phyloP scores from a whole-genome alignment of 2,329 filamentous ascomycete genomes.

The Penicillium psychrosexuale region DNA sequence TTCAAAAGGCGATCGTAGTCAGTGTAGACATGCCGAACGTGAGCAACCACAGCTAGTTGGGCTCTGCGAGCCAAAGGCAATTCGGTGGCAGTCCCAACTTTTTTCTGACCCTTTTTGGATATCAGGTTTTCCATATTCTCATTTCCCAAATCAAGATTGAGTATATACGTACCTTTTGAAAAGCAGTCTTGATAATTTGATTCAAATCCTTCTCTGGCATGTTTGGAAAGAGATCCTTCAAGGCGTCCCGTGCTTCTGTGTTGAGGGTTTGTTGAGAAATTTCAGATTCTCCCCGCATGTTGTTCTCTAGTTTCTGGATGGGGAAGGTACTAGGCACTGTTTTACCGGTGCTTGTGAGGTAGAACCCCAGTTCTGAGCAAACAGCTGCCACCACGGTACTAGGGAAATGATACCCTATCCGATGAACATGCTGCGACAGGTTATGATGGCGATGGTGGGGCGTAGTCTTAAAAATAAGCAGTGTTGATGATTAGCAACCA shows the following conservation, averaged over 20 bases:
- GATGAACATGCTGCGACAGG: conserved; percentile 59
- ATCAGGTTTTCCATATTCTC: conserved; percentile 16
- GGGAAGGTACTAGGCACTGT: conserved; percentile 38
- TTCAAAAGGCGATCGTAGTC: conserved; percentile 60
- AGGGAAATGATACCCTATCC: conserved; percentile 63
- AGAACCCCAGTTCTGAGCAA: conserved; percentile 49
- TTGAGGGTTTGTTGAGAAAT: conserved; percentile 49
- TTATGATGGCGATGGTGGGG: conserved; percentile 50
- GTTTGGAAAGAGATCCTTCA: conserved; percentile 61
- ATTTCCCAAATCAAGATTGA: not conserved
- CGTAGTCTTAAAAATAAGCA: conserved; percentile 44
- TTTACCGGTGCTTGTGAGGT: conserved; percentile 48
- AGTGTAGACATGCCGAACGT: conserved; percentile 61
- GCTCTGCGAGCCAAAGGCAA: conserved; percentile 56
- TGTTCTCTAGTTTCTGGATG: conserved; percentile 24
- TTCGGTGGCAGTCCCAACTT: conserved; percentile 56
- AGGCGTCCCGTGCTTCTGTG: conserved; percentile 56
- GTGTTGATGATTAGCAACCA: conserved; percentile 11
- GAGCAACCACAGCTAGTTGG: conserved; percentile 60
- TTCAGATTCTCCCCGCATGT: conserved; percentile 29
- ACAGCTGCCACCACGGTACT: conserved; percentile 57
- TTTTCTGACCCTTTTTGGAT: conserved; percentile 48
- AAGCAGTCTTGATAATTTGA: conserved; percentile 59
- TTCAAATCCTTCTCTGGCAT: conserved; percentile 58
- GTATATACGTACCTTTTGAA: conserved; percentile 51